Evolutionary conservation across 2,329 filamentous ascomycete species (phyloP), one percentile per base, ranked within the genome.

Genomic region (Microcera coccophila): DNA sequence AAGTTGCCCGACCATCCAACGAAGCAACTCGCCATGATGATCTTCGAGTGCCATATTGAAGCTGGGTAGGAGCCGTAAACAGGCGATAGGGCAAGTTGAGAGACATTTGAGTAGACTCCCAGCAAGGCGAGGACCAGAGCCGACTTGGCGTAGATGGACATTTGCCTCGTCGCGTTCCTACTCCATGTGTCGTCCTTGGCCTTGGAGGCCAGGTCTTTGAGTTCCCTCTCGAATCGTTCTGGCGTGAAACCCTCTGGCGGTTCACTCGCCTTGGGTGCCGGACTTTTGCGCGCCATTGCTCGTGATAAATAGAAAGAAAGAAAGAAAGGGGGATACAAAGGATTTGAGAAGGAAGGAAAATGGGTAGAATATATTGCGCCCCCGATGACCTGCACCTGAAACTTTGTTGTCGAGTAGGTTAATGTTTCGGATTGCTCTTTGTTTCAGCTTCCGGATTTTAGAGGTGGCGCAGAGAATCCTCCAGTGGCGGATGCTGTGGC

Each of bases 51-150:
- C 63, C 84, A 85, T 52, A 84, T 72, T 1, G 79, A 76, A 1
- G 89, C 74, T 2, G 91, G 87, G 28, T 95, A 87, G 14, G 84
- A 82, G 39, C 93, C 93, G 65, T 94, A 97, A 10, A 94, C 85
- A 2, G 93, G 93, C 16, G 89, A 87, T 24, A 97, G 73, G 29
- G 79, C 83, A 49, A 90, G 73, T 60, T 88, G 81, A 1, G 87
- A 91, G 44, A 85, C 78, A 49, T 82, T 81, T 36, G 85, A 83
- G 47, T 78, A 81, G 32, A 83, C 61, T 34, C 82, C 86, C 34
- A 67, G 53, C 22, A 69, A 50, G 26, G 40, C 45, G 10, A 70
- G 52, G 15, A 69, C 51, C 22, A 60, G 34, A 20, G 54, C 34
- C 9, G 55, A 53, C 47, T 54, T 50, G 24, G 64, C 54, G 47